phyloP scores from a whole-genome alignment of 2,329 filamentous ascomycete species.

The Sporothrix mexicana region DNA sequence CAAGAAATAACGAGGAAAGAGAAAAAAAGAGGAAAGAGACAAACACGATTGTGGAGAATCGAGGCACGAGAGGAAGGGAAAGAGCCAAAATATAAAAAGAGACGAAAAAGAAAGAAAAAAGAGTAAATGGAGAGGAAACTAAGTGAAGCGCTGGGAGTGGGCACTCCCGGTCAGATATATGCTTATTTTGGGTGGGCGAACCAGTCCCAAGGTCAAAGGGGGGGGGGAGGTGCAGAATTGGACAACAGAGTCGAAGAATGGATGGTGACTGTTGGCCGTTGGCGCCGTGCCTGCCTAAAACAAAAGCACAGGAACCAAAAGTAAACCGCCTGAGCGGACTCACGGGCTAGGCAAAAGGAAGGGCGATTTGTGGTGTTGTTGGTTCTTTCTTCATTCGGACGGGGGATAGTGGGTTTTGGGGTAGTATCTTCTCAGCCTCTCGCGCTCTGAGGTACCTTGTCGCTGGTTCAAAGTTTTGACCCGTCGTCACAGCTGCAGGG shows the following conservation, averaged over 20 bases:
- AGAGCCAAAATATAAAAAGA: background rate
- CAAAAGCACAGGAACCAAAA: too few species aligned
- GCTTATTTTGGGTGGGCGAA: slow-evolving; percentile 18
- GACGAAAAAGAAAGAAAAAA: background rate
- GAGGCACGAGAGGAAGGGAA: slow-evolving; percentile 15
- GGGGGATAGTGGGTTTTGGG: background rate
- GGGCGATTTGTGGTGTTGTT: background rate
- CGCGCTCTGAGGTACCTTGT: background rate
- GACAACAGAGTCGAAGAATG: too few species aligned
- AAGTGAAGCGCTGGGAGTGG: background rate
- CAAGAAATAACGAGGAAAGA: background rate
- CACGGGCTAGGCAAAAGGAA: background rate
- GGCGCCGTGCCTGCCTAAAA: slow-evolving; percentile 2
- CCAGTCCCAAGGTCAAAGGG: background rate
- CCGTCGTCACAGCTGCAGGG: background rate
- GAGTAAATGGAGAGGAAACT: background rate
- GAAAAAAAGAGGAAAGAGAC: background rate
- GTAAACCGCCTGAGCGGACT: slow-evolving; percentile 1
- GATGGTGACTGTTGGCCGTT: slow-evolving; percentile 3
- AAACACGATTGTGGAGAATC: slow-evolving; percentile 13
- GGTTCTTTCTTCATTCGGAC: slow-evolving; percentile 15
- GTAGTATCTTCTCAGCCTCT: background rate
- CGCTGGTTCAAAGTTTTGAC: background rate
- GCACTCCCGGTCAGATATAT: slow-evolving; percentile 21
- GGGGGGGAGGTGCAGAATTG: background rate